Percentiles rank a stretch among this genome's conserved stretches.
Conservation (phyloP, 2,329 filamentous ascomycete genomes). For the Arthrobotrys iridis region DNA sequence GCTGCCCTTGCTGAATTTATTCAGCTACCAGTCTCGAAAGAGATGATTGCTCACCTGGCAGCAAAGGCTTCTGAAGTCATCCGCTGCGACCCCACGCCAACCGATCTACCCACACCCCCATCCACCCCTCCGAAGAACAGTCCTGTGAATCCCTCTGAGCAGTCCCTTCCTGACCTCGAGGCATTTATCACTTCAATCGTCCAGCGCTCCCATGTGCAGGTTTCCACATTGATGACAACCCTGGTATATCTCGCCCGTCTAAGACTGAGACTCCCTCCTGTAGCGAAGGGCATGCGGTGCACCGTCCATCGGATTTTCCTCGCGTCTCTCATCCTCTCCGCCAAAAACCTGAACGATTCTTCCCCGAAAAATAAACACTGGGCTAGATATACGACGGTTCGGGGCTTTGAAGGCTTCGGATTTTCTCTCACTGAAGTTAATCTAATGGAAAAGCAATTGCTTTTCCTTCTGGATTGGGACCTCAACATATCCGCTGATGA, state of each 20-base stretch:
- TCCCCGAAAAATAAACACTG: slow-evolving; percentile 99
- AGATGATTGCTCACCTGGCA: slow-evolving; percentile 82
- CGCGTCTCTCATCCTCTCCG: slow-evolving; percentile 82
- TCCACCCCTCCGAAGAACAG: slow-evolving; percentile 66
- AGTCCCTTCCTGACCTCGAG: slow-evolving; percentile 78
- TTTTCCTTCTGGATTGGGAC: slow-evolving; percentile 95
- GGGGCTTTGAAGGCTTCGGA: slow-evolving; percentile 78
- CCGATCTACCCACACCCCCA: slow-evolving; percentile 62
- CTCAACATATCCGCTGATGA: slow-evolving; percentile 85
- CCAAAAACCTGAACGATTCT: slow-evolving; percentile 98
- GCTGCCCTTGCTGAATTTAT: slow-evolving; percentile 82
- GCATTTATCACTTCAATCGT: slow-evolving; percentile 93
- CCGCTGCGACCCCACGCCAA: slow-evolving; percentile 72
- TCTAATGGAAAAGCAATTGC: slow-evolving; percentile 98
- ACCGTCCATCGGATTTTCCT: slow-evolving; percentile 98
- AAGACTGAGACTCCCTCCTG: slow-evolving; percentile 84
- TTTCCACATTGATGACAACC: slow-evolving; percentile 95
- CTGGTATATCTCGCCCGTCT: slow-evolving; percentile 91
- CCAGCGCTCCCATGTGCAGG: slow-evolving; percentile 92
- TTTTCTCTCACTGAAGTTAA: slow-evolving; percentile 97
- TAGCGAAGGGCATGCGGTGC: slow-evolving; percentile 95
- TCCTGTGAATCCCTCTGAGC: slow-evolving; percentile 62
- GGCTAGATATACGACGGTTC: slow-evolving; percentile 88
- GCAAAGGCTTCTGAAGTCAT: slow-evolving; percentile 80
- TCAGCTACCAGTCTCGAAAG: slow-evolving; percentile 76